Conservation (phyloP, 78 protist genomes). For the Blattamonas nauphoetae region DNA sequence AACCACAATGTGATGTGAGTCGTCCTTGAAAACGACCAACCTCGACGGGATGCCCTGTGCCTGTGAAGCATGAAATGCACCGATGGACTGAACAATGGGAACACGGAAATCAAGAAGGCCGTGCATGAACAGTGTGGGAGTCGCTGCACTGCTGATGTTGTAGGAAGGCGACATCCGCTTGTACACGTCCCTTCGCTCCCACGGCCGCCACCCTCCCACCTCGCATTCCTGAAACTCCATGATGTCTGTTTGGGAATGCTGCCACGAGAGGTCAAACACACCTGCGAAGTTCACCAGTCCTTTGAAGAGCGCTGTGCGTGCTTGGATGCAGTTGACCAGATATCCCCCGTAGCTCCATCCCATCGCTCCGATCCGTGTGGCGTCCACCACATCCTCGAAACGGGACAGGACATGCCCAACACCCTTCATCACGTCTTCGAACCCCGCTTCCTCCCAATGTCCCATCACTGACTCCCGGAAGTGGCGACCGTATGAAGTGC, state of each 20-base stretch:
- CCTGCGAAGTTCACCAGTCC: not conserved
- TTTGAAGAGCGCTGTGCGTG: not conserved
- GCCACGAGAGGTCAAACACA: not conserved
- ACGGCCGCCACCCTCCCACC: not conserved
- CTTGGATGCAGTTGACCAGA: not conserved
- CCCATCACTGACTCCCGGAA: not conserved
- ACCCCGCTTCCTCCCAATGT: not conserved
- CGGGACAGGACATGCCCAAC: no score
- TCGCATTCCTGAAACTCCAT: not conserved
- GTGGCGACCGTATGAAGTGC: not conserved
- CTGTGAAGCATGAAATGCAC: not conserved
- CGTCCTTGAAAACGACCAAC: not conserved
- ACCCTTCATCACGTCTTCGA: no score
- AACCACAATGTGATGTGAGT: not conserved
- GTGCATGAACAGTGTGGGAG: not conserved
- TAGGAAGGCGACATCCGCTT: not conserved
- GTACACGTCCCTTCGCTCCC: not conserved
- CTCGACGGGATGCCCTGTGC: not conserved
- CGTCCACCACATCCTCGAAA: no score
- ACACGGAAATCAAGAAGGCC: not conserved
- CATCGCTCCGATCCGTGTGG: not conserved
- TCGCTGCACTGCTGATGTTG: not conserved
- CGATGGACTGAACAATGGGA: not conserved
- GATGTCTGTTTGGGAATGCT: not conserved
- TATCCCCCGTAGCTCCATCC: not conserved